These are phyloP conservation scores for Umbelopsis vinacea DNA, from an alignment of 192 early-diverging fungal genomes.

Conservation along the genomic window DNA sequence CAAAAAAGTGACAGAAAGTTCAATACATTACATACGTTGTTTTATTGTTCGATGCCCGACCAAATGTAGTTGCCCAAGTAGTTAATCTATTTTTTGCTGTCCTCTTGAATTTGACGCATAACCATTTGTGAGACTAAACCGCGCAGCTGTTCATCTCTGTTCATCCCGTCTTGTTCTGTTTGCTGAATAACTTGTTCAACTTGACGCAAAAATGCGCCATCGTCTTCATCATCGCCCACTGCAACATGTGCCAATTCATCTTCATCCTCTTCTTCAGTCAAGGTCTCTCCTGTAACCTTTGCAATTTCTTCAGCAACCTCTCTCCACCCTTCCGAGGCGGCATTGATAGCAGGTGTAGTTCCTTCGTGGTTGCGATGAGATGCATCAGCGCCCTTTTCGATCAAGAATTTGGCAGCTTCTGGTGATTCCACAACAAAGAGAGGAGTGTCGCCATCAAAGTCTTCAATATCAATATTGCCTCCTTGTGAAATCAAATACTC, in stretches of 20 bases:
- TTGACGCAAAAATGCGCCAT: conserved; percentile 48
- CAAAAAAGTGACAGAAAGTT: no score
- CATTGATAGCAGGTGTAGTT: conserved; percentile 54
- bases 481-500: conserved; percentile 64
- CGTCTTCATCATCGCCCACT: conserved; percentile 36
- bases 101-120: conserved; percentile 23
- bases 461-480: conserved; percentile 72
- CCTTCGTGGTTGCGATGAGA: conserved; percentile 65
- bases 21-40: no score
- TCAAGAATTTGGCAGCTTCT: conserved; percentile 66
- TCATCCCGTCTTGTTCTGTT: conserved; percentile 52
- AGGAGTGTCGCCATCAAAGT: conserved; percentile 84
- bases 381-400: conserved; percentile 74
- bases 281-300: conserved; percentile 54
- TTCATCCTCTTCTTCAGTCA: conserved; percentile 45
- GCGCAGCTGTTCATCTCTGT: conserved; percentile 63
- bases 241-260: conserved; percentile 12
- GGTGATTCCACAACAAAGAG: conserved; percentile 75
- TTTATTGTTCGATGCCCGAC: no score
- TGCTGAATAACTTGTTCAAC: conserved; percentile 62
- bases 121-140: conserved; percentile 56
- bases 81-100: not conserved
- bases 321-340: conserved; percentile 64
- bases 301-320: conserved; percentile 70
- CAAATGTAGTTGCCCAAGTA: no score